Evolutionary conservation across 257 asterid species (phyloP), one percentile per base, ranked within the genome.

Genomic region (Jacaranda mimosifolia): DNA sequence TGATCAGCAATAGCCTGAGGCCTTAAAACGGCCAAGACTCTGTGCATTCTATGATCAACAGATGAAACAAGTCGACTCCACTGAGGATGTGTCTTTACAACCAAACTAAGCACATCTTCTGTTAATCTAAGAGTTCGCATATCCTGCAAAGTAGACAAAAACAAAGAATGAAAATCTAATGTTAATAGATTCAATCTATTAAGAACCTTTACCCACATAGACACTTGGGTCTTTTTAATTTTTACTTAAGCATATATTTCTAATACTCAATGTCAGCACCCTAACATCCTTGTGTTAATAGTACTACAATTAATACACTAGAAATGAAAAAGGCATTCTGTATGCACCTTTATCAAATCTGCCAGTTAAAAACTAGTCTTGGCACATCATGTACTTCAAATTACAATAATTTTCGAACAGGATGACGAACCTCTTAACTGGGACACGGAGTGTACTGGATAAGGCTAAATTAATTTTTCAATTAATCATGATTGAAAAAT

Each of bases 1-100:
- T 96, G 97, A 85, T 93, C 98, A 51, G 98, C 97, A 74, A 96
- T 87, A n/a, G 97, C 96, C 81, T 91, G 98, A 45, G 98, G 98
- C 81, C 99, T 89, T 70, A 96, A 85, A 83, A 91, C 85, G 81
- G 98, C 97, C 68, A 93, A 86, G 81, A 96, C 97, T 82, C 98
- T 86, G 86, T 96, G 98, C 51, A 93, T 89, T 85, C 99, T 89
- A 85, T 96, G 96, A 86, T 96, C 98, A 79, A 89, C 97, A 13
- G 97, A 97, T 72, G 97, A 86, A 77, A 91, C 89, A 75, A 96
- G 98, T 10, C 86, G 87, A 74, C 68, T 75, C 98, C 99, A 96
- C 81, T 86, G 97, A 48, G 99, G 98, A 83, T 88, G 89, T 7
- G 70, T 77, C 87, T 91, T 93, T 66, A 85, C 77, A 21, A 93